phyloP scores from a whole-genome alignment of 345 rosid species.

The Firmiana major region DNA sequence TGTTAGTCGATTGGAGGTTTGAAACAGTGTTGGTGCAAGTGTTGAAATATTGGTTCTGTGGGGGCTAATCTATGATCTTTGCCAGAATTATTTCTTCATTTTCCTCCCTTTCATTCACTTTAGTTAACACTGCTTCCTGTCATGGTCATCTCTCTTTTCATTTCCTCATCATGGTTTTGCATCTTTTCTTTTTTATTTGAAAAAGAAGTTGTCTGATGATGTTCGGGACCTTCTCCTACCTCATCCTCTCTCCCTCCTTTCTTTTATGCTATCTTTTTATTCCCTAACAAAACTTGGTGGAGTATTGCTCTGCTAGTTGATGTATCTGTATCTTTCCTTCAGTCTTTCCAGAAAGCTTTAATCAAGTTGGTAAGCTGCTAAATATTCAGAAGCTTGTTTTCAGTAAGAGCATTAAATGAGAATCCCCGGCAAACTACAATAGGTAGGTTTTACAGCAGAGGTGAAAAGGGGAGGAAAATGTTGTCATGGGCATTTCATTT shows the following conservation, averaged over 20 bases:
- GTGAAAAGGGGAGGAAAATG: background rate
- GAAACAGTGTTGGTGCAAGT: background rate
- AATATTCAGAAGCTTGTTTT: background rate
- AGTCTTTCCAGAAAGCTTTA: background rate
- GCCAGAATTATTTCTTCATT: conserved; percentile 6
- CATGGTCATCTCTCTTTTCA: background rate
- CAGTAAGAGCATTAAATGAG: background rate
- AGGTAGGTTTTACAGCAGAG: too few relatives aligned
- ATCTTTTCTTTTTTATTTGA: conserved; percentile 12
- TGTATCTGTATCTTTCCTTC: background rate
- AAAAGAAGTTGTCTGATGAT: too few relatives aligned
- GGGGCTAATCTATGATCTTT: background rate
- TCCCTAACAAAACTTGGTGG: background rate
- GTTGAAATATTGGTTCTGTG: background rate
- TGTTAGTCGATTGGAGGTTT: too few relatives aligned
- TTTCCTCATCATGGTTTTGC: background rate
- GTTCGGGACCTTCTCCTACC: background rate
- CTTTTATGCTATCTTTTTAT: too few relatives aligned
- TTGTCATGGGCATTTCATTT: background rate
- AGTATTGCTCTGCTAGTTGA: background rate
- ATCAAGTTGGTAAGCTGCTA: background rate
- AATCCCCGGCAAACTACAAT: background rate
- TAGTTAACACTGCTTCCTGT: background rate
- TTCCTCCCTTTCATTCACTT: background rate
- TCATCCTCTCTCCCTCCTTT: background rate